Conservation (phyloP, 306 rosid genomes). For the Citrullus mucosospermus region DNA sequence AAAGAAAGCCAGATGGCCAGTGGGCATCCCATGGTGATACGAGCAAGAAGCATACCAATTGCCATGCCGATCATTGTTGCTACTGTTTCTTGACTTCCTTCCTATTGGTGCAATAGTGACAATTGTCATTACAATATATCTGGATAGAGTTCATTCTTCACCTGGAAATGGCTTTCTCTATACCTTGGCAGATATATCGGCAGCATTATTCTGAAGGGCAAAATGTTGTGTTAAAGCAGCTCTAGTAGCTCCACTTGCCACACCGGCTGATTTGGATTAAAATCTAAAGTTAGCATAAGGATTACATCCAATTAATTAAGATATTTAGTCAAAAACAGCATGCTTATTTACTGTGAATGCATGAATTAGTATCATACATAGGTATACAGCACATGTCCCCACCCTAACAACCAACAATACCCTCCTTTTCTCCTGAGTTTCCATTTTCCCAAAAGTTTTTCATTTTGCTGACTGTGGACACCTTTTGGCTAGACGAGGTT, state of each 20-base stretch:
- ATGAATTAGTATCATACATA: neutral
- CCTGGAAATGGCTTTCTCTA: neutral
- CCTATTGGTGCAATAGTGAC: constrained; percentile 18
- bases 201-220: constrained; percentile 60
- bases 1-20: constrained; percentile 73
- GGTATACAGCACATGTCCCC: neutral
- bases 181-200: constrained; percentile 63
- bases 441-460: neutral
- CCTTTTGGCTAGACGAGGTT: neutral
- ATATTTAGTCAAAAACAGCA: neutral
- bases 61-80: constrained; percentile 96
- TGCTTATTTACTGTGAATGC: neutral
- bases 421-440: neutral
- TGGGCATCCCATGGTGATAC: constrained; percentile 47
- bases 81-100: constrained; percentile 59
- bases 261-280: constrained; percentile 57
- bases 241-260: constrained; percentile 98
- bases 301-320: neutral
- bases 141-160: neutral
- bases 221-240: constrained; percentile 99
- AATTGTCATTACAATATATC: constrained; percentile 5
- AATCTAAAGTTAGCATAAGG: constrained; percentile 7
- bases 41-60: constrained; percentile 83
- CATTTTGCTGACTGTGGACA: neutral
- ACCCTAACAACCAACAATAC: neutral